Percentiles rank a stretch among this genome's conserved stretches.
Conservation (phyloP, 768 basidiomycete species). For the Trametes villosa region DNA sequence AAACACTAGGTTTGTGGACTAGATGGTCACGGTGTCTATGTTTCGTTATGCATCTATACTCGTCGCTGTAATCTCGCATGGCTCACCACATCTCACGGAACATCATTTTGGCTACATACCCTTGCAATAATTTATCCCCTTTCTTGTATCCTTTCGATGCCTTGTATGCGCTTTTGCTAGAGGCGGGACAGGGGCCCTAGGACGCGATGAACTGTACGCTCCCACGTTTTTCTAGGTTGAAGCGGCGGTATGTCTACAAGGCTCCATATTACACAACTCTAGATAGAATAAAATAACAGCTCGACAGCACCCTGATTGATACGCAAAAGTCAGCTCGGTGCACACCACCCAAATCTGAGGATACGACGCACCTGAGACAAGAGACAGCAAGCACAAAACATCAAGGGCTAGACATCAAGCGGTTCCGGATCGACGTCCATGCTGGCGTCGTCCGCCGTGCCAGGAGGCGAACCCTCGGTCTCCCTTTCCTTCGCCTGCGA, state of each 20-base stretch:
- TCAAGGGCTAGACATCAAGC: neutral
- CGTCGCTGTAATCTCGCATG: neutral
- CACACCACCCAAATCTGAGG: no score
- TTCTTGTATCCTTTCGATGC: neutral
- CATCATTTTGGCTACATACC: neutral
- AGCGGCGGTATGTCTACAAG: neutral
- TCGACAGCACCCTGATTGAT: neutral
- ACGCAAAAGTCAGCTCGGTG: neutral
- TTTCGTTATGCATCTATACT: neutral
- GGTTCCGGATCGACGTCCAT: conserved; percentile 25
- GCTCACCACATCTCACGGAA: neutral
- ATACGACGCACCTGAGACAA: neutral
- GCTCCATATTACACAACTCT: conserved; percentile 5
- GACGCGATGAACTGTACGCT: no score
- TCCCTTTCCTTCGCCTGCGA: conserved; percentile 21
- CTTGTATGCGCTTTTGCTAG: no score
- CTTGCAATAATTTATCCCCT: conserved; percentile 7
- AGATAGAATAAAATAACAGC: conserved; percentile 9
- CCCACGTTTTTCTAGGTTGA: neutral
- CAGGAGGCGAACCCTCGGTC: conserved; percentile 19
- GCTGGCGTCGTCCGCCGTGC: conserved; percentile 23
- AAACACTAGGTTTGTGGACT: neutral
- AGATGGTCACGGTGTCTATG: neutral
- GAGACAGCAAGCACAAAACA: neutral
- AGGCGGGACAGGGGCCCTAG: no score